Conservation (phyloP, 192 early-diverging fungal genomes). For the Physocladia obscura region DNA sequence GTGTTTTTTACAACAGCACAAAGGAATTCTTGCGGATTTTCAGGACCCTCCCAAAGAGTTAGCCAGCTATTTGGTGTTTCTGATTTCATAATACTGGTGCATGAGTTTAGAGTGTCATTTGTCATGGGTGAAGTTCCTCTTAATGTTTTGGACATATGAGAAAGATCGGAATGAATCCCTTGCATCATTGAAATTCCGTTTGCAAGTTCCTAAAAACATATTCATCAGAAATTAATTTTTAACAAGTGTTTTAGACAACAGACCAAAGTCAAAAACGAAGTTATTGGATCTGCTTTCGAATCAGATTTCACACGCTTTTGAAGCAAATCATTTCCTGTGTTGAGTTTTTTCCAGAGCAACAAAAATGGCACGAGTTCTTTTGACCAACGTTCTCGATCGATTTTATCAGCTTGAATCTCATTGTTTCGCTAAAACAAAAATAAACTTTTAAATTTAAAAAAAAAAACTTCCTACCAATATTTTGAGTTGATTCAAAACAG, state of each 20-base stretch:
- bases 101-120: conserved; percentile 41
- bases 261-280: conserved; percentile 46
- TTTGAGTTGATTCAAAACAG: conserved; percentile 43
- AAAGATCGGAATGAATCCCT: conserved; percentile 44
- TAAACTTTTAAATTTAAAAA: too few species aligned
- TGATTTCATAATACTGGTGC: conserved; percentile 29
- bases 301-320: conserved; percentile 37
- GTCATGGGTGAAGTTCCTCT: conserved; percentile 44
- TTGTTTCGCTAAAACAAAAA: conserved; percentile 25
- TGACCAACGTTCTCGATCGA: conserved; percentile 51
- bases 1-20: conserved; percentile 36
- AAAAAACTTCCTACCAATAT: conserved; percentile 39
- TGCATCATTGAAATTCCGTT: conserved; percentile 39
- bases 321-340: conserved; percentile 47
- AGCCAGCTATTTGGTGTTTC: conserved; percentile 50
- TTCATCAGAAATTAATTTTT: background rate
- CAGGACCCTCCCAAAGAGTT: conserved; percentile 45
- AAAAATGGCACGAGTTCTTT: conserved; percentile 49
- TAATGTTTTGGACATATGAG: conserved; percentile 40
- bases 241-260: background rate
- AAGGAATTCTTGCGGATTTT: conserved; percentile 40
- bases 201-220: conserved; percentile 38
- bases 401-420: conserved; percentile 36
- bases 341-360: conserved; percentile 52
- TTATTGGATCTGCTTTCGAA: conserved; percentile 41